These are phyloP conservation scores for Trametes versicolor DNA, from an alignment of 1,284 basidiomycete genomes.

Conservation along the genomic window DNA sequence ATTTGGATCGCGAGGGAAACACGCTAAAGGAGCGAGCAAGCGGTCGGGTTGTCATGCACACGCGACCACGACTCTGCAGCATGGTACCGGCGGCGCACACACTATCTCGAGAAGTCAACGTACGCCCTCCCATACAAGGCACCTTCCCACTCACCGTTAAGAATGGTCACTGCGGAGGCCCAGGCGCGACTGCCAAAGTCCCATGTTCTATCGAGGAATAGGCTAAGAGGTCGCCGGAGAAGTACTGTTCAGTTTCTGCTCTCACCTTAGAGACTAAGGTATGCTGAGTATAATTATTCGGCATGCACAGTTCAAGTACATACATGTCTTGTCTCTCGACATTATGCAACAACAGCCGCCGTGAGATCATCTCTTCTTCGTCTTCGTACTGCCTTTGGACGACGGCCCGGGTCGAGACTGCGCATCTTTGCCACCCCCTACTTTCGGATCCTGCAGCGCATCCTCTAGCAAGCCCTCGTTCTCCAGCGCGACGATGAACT, in stretches of 20 bases:
- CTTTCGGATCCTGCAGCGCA: slow-evolving; percentile 10
- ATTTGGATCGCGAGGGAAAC: slow-evolving; percentile 12
- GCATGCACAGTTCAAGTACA: too few relatives aligned
- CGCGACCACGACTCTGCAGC: slow-evolving; percentile 15
- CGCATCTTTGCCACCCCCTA: neutral
- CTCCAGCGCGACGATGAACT: slow-evolving; percentile 56
- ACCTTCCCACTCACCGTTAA: slow-evolving; percentile 7
- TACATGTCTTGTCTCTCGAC: too few relatives aligned
- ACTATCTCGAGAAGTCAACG: slow-evolving; percentile 1
- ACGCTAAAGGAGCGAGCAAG: neutral
- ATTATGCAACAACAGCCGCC: too few relatives aligned
- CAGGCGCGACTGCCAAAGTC: neutral
- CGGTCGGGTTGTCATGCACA: slow-evolving; percentile 12
- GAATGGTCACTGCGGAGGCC: neutral
- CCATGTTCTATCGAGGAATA: too few relatives aligned
- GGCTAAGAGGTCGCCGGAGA: too few relatives aligned
- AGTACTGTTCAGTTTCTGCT: too few relatives aligned
- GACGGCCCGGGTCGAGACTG: neutral
- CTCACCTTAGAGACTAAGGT: too few relatives aligned
- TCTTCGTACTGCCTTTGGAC: neutral
- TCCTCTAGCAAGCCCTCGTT: slow-evolving; percentile 56
- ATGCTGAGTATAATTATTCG: too few relatives aligned
- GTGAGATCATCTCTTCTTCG: neutral
- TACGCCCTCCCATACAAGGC: slow-evolving; percentile 4
- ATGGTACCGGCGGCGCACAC: neutral